phyloP scores from a whole-genome alignment of 345 rosid genomes.

The Hypericum androsaemum region DNA sequence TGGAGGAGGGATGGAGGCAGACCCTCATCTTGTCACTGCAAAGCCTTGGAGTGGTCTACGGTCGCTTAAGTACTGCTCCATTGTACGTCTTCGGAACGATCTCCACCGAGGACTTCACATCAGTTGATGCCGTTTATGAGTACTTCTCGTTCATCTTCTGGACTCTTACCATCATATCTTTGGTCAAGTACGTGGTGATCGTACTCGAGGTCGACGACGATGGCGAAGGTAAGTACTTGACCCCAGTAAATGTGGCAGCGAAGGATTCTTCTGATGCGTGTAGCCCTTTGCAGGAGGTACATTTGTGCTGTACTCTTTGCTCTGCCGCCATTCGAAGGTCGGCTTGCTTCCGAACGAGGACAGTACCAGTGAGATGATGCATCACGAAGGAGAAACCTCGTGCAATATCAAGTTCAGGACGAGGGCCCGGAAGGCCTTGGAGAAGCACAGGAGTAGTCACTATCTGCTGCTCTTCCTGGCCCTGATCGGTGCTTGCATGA shows the following conservation, averaged over 20 bases:
- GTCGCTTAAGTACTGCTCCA: constrained; percentile 47
- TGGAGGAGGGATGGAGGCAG: constrained; percentile 43
- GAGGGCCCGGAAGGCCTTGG: constrained; percentile 33
- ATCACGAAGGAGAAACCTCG: constrained; percentile 19
- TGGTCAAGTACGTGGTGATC: constrained; percentile 44
- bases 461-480: constrained; percentile 43
- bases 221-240: constrained; percentile 55
- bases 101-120: constrained; percentile 19
- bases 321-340: constrained; percentile 48
- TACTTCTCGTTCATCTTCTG: constrained; percentile 53
- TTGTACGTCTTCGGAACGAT: constrained; percentile 47
- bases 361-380: constrained; percentile 15
- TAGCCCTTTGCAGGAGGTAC: too few species aligned
- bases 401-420: constrained; percentile 1
- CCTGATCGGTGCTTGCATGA: constrained; percentile 51
- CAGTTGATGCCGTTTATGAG: constrained; percentile 32
- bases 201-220: constrained; percentile 46
- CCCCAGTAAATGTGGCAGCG: neutral
- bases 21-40: constrained; percentile 39
- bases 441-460: constrained; percentile 35
- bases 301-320: constrained; percentile 49
- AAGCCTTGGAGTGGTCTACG: constrained; percentile 52
- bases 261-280: constrained; percentile 13
- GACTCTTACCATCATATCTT: constrained; percentile 43
- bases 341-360: constrained; percentile 41